Evolutionary conservation across 495 filamentous ascomycete genomes (phyloP).

Genomic region (Aspergillus baeticus): DNA sequence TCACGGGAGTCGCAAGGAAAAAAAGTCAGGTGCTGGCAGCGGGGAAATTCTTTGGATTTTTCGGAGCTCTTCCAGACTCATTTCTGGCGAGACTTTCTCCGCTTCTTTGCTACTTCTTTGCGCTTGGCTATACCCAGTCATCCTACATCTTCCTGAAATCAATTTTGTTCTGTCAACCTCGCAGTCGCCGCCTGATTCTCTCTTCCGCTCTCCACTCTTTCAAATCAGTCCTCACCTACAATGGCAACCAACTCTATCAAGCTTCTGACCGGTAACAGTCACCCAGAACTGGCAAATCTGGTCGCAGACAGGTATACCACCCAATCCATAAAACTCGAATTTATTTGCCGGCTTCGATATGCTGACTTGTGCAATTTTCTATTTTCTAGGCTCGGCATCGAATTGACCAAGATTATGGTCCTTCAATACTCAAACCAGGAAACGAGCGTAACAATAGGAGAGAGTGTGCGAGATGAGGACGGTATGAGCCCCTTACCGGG

Average conservation of each 20-base stretch:
- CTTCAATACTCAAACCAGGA: slow-evolving; percentile 98
- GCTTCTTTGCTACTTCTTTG: slow-evolving; percentile 1
- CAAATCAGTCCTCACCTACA: slow-evolving; percentile 19
- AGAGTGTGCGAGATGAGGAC: slow-evolving; percentile 96
- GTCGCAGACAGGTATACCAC: slow-evolving; percentile 80
- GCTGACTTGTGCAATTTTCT: slow-evolving; percentile 15
- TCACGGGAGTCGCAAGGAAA: slow-evolving; percentile 31
- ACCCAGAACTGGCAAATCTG: slow-evolving; percentile 83
- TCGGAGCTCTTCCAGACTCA: slow-evolving; percentile 10
- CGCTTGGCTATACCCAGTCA: neutral
- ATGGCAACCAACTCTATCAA: slow-evolving; percentile 93
- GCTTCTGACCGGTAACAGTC: slow-evolving; percentile 91
- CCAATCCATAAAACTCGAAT: neutral
- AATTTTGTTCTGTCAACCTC: neutral
- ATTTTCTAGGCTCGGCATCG: slow-evolving; percentile 77
- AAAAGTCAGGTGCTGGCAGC: slow-evolving; percentile 25
- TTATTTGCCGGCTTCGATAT: neutral
- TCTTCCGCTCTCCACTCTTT: neutral
- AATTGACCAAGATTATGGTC: slow-evolving; percentile 88
- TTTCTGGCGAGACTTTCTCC: neutral
- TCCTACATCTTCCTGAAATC: neutral
- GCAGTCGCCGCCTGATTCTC: neutral
- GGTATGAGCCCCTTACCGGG: slow-evolving; percentile 44
- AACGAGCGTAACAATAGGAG: slow-evolving; percentile 93
- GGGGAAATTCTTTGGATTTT: slow-evolving; percentile 21